Base-by-base conservation (phyloP, 352 stramenopile genomes). In the Pythium volutum region DNA sequence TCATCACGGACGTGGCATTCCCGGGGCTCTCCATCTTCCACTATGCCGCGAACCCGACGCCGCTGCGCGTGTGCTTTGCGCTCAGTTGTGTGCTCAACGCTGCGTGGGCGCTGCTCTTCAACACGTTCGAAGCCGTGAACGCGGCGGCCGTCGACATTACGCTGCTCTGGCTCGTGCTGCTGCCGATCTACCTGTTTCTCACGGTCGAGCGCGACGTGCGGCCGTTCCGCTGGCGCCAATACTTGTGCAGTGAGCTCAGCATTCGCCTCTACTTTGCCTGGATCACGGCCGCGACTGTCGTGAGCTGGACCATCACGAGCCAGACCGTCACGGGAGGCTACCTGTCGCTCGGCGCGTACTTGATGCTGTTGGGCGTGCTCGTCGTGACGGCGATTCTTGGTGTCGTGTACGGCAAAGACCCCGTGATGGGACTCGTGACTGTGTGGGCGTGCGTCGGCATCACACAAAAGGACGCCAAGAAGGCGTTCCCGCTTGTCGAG, bases 241-340 rank as follows among this genome's bases (percentile, higher is more conserved):
- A 83, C 60, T 31, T 88, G 8, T 79, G 67, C 64, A 86, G 79
- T 55, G 79, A 88, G 62, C 59, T 91, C 8, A 74, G 69, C 49
- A 67, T 89, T n/a, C 76, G 76, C 1, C 41, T 91, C 4, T 88
- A 89, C 59, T 88, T 88, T 49, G 67, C 77, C 16, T 88, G 77
- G 74, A 76, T 87, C 69, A 87, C 71, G 8, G 74, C 71, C 51
- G 74, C 77, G 41, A 67, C 70, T 2, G 51, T 80, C 34, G 49
- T 89, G 34, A 87, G 71, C 63, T 89, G 79, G 77, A 71, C 74
- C 22, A 76, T 85, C 55, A 77, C 69, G 27, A 34, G 77, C 50
- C 72, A 88, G 66, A 54, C 73, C 16, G 26, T 80, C 25, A 27
- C 56, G 0, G 71, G 66, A n/a, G 77, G 67, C 0, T 71, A 64